Percentiles rank a stretch among this genome's conserved stretches.
phyloP scores from a whole-genome alignment of 441 rosid species.

The Populus hybrid region DNA sequence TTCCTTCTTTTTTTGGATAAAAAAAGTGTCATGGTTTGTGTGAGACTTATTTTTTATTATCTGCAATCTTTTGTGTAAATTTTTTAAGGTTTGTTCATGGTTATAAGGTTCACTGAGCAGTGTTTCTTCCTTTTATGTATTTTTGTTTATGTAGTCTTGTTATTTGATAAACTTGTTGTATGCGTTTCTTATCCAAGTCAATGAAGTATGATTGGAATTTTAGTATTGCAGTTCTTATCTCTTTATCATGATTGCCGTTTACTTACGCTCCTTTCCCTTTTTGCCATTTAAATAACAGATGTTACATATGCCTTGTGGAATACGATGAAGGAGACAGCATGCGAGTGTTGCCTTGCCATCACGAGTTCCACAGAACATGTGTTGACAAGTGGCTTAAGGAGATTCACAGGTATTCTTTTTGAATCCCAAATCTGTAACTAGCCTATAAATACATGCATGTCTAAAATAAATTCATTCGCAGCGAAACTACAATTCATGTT shows the following conservation, averaged over 20 bases:
- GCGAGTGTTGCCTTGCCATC: conserved; percentile 87
- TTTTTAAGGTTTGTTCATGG: neutral
- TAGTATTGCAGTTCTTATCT: neutral
- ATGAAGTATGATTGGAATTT: neutral
- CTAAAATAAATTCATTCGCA: neutral
- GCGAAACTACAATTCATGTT: neutral
- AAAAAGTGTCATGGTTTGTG: neutral
- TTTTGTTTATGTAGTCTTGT: neutral
- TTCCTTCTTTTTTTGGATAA: neutral
- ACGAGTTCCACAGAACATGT: conserved; percentile 80
- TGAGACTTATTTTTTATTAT: neutral
- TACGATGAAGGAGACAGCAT: conserved; percentile 89
- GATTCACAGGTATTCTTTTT: conserved; percentile 75
- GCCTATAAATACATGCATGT: neutral
- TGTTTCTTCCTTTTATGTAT: neutral
- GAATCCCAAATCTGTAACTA: neutral
- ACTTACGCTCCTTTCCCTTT: neutral
- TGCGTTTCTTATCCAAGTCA: neutral
- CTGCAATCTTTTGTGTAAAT: neutral
- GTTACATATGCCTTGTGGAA: conserved; percentile 96
- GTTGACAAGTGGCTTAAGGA: conserved; percentile 98
- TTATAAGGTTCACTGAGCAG: neutral
- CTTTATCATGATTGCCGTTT: neutral
- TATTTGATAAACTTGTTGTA: neutral
- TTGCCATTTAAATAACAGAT: conserved; percentile 38